Evolutionary conservation across 345 rosid species (phyloP).

Genomic region (Lepidium aucheri): DNA sequence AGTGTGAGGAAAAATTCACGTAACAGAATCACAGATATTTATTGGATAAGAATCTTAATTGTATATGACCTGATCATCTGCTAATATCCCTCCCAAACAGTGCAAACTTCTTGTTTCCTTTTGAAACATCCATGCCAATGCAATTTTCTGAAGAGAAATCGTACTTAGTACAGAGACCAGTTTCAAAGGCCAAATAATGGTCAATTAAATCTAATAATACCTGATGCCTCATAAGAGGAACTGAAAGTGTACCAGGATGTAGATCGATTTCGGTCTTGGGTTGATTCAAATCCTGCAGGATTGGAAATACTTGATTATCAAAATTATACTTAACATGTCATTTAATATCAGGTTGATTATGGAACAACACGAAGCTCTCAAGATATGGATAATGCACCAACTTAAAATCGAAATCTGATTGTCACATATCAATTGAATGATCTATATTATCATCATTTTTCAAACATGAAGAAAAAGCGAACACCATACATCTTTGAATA

Average conservation of each 20-base stretch:
- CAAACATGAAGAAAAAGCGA: not conserved
- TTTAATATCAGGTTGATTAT: not conserved
- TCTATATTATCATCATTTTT: not conserved
- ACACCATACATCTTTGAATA: not conserved
- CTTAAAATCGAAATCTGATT: not conserved
- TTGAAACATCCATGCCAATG: slow-evolving; percentile 94
- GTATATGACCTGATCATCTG: slow-evolving; percentile 85
- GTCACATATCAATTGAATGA: not conserved
- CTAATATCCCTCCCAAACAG: slow-evolving; percentile 91
- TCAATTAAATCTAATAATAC: slow-evolving; percentile 36
- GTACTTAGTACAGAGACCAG: slow-evolving; percentile 5
- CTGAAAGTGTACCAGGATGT: slow-evolving; percentile 46
- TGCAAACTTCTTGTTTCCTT: slow-evolving; percentile 77
- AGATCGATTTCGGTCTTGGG: slow-evolving; percentile 64
- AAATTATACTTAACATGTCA: not conserved
- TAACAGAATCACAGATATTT: slow-evolving; percentile 7
- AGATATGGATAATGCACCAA: not conserved
- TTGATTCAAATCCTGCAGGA: slow-evolving; percentile 70
- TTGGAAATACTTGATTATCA: not conserved
- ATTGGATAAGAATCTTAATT: not conserved
- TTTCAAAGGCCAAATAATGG: slow-evolving; percentile 13
- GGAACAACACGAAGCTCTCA: slow-evolving; percentile 1
- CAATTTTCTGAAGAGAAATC: slow-evolving; percentile 68
- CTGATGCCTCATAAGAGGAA: slow-evolving; percentile 94
- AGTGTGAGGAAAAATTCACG: slow-evolving; percentile 33